Evolutionary conservation across 345 rosid genomes (phyloP).

Genomic region (Rhodomyrtus tomentosa): DNA sequence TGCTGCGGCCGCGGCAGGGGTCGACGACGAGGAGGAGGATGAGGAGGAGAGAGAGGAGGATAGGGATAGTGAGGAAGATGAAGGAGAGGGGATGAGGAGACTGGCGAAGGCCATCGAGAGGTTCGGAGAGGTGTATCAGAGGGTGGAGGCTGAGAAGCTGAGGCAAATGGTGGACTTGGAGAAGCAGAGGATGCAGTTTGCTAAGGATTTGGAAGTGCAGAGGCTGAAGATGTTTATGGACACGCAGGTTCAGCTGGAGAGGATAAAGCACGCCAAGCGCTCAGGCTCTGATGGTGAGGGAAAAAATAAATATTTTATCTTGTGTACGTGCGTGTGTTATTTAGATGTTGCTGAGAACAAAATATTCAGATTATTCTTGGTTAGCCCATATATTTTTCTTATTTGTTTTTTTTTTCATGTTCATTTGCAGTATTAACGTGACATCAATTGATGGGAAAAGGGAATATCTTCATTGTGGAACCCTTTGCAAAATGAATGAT

Average conservation of each 20-base stretch:
- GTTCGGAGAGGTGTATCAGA: slow-evolving; percentile 79
- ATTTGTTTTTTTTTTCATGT: background rate
- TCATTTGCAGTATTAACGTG: background rate
- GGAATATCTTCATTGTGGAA: background rate
- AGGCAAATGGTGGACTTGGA: slow-evolving; percentile 96
- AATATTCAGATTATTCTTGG: background rate
- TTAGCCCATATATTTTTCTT: background rate
- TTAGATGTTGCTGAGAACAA: background rate
- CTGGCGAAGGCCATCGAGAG: slow-evolving; percentile 66
- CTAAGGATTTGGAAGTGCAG: slow-evolving; percentile 91
- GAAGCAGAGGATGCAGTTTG: slow-evolving; percentile 94
- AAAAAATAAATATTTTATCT: background rate
- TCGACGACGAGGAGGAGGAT: slow-evolving; percentile 25
- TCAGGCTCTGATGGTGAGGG: slow-evolving; percentile 43
- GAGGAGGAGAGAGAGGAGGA: slow-evolving; percentile 26
- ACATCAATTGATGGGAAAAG: background rate
- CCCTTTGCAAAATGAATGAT: background rate
- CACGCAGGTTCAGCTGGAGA: slow-evolving; percentile 87
- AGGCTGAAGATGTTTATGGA: slow-evolving; percentile 92
- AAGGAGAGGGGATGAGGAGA: slow-evolving; percentile 44
- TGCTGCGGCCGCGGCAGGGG: slow-evolving; percentile 58
- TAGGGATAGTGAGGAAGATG: slow-evolving; percentile 21
- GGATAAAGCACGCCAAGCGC: slow-evolving; percentile 57
- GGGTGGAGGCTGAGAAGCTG: slow-evolving; percentile 75
- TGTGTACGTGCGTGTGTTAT: background rate